Conservation (phyloP, 73 alveolate species). For the Blepharisma stoltei region DNA sequence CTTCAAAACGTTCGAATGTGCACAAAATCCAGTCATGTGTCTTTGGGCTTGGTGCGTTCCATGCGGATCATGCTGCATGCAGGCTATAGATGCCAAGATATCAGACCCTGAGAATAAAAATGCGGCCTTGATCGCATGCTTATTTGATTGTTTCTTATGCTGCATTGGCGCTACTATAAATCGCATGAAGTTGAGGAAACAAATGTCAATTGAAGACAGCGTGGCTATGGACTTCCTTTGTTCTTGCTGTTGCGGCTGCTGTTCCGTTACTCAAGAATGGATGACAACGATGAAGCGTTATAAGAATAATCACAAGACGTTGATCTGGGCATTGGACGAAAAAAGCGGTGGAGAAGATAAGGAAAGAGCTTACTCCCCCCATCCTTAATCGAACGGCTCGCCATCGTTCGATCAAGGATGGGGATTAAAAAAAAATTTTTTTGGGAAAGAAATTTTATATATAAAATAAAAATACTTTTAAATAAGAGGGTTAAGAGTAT, state of each 20-base stretch:
- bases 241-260: background rate
- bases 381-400: no score
- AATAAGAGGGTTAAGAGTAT: no score
- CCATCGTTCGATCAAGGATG: no score
- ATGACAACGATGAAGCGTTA: slow-evolving; percentile 3
- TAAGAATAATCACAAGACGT: background rate
- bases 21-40: background rate
- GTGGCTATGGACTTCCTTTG: background rate
- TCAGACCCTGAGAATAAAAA: background rate
- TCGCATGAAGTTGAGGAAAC: background rate
- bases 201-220: background rate
- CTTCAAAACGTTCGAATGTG: background rate
- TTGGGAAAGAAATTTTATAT: no score
- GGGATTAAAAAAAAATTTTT: no score
- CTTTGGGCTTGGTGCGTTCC: slow-evolving; percentile 15
- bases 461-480: no score
- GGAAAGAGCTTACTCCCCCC: no score
- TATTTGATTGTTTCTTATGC: background rate
- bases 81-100: background rate
- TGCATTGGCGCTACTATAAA: background rate
- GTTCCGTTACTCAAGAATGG: slow-evolving; percentile 1
- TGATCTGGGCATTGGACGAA: background rate
- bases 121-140: slow-evolving; percentile 6
- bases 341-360: no score
- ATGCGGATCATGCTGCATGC: slow-evolving; percentile 10